Percentiles rank a stretch among this genome's conserved stretches.
Evolutionary conservation across 2,329 filamentous ascomycete species (phyloP).

Genomic region (Alternaria sp.): DNA sequence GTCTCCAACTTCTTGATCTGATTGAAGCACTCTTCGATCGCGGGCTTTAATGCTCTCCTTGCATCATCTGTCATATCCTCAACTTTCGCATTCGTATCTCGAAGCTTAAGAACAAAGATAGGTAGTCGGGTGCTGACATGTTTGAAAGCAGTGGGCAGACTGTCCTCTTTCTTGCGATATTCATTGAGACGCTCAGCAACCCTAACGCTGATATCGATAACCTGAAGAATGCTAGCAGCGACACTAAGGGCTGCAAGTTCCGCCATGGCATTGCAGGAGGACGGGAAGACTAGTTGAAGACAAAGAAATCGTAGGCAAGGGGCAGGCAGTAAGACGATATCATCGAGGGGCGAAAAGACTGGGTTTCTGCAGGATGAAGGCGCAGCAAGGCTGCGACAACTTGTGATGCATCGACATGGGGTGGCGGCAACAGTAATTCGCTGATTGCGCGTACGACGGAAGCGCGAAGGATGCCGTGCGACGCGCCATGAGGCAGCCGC

Average conservation of each 20-base stretch:
- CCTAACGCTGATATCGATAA: constrained; percentile 20
- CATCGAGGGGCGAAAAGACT: neutral
- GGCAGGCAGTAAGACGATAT: neutral
- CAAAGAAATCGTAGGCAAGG: constrained; percentile 2
- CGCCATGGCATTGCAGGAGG: constrained; percentile 24
- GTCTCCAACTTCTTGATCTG: constrained; percentile 22
- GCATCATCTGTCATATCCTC: constrained; percentile 13
- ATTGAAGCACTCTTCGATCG: constrained; percentile 17
- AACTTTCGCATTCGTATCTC: neutral
- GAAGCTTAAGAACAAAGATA: neutral
- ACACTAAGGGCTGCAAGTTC: constrained; percentile 22
- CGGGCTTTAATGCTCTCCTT: constrained; percentile 15
- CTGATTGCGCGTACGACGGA: constrained; percentile 3
- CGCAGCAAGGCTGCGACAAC: constrained; percentile 18
- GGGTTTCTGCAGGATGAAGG: neutral
- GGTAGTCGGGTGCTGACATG: constrained; percentile 8
- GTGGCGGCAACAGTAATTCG: neutral
- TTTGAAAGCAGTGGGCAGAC: constrained; percentile 17
- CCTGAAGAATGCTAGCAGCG: constrained; percentile 27
- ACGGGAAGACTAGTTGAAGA: constrained; percentile 1
- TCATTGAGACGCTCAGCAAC: constrained; percentile 24
- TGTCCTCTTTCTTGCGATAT: constrained; percentile 12
- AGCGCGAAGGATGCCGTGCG: neutral
- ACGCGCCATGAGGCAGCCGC: neutral
- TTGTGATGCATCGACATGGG: constrained; percentile 1